These are phyloP conservation scores for Actinidia chinensis DNA, from an alignment of 179 eudicot species.

Conservation along the genomic window DNA sequence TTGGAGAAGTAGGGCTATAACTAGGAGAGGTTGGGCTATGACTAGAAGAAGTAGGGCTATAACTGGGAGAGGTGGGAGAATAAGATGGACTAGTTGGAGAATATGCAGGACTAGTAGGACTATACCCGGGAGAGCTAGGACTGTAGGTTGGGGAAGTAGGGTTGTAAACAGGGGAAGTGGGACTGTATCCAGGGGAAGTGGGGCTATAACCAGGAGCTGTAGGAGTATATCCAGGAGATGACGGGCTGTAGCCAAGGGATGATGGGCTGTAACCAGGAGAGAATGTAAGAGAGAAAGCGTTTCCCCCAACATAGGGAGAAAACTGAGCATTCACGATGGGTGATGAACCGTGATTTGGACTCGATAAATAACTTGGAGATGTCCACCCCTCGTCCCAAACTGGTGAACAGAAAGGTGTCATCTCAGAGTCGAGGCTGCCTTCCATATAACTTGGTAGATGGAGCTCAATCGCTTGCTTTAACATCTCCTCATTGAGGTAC, in stretches of 20 bases:
- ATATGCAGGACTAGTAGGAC: neutral
- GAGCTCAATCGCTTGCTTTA: slow-evolving; percentile 86
- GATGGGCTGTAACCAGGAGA: neutral
- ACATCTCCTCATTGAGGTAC: slow-evolving; percentile 80
- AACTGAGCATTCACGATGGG: slow-evolving; percentile 71
- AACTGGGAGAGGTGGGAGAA: slow-evolving; percentile 5
- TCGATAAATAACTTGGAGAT: slow-evolving; percentile 71
- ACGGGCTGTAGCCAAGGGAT: slow-evolving; percentile 61
- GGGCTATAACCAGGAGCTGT: slow-evolving; percentile 86
- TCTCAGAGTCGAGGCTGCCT: slow-evolving; percentile 68
- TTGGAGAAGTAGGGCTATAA: slow-evolving; percentile 87
- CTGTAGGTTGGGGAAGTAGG: slow-evolving; percentile 48
- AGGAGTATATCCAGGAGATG: slow-evolving; percentile 80
- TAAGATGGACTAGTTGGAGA: neutral
- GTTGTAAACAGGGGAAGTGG: neutral
- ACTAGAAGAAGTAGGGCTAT: slow-evolving; percentile 40
- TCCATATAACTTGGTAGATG: slow-evolving; percentile 89
- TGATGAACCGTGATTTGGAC: slow-evolving; percentile 69
- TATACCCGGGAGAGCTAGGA: no score
- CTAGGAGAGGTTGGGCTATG: slow-evolving; percentile 82
- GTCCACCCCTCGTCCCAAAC: slow-evolving; percentile 74
- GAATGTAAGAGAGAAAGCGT: slow-evolving; percentile 69
- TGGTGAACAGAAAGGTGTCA: slow-evolving; percentile 86
- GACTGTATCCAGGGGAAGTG: slow-evolving; percentile 33
- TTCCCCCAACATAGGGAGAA: slow-evolving; percentile 80